Evolutionary conservation across 2,329 filamentous ascomycete genomes (phyloP), one percentile per base, ranked within the genome.

Genomic region (Diaporthe caulivora): DNA sequence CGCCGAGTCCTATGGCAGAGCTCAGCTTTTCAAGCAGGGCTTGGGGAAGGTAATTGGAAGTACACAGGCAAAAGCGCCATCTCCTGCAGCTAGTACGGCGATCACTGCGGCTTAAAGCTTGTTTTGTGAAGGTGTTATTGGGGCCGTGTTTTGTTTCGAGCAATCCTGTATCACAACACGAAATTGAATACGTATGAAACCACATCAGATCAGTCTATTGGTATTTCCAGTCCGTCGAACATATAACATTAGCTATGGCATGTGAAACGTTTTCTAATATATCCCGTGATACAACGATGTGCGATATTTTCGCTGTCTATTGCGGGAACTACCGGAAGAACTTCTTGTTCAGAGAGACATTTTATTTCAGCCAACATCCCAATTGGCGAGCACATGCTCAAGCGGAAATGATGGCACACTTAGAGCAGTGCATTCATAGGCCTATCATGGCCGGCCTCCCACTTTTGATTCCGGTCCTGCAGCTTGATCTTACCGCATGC

Each of bases 11-110:
- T 82, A 82, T 42, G 81, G 58, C 2, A 74, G 74, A 26, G 74
- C 74, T 13, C 80, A 82, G 62, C 55, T 80, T 49, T 82, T 80
- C 53, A 82, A 81, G 74, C 79, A 82, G 62, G 77, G 79, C 0
- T 58, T 80, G 47, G 78, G 77, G 62, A 76, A 77, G 44, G 72
- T 70, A 1, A 21, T 68, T 21, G 62, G 21, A 9, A 72, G 37
- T 34, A 49, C 11, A 49, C 21, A 53, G n/a, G 37, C 26, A 7
- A 47, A n/a, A 3, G 29, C 11, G 10, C n/a, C n/a, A 17, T 42
- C 42, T 13, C 51, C 47, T 13, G 37, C n/a, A 47, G 54, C 34
- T 21, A 42, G 40, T 21, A 42, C 34, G 0, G 54, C 72, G 7
- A 54, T 72, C 13, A 54, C 54, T 55, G 69, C 67, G 18, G 58